These are phyloP conservation scores for Zhuliangozyma blackwelliae DNA, from an alignment of 1,139 yeast species.

Conservation along the genomic window DNA sequence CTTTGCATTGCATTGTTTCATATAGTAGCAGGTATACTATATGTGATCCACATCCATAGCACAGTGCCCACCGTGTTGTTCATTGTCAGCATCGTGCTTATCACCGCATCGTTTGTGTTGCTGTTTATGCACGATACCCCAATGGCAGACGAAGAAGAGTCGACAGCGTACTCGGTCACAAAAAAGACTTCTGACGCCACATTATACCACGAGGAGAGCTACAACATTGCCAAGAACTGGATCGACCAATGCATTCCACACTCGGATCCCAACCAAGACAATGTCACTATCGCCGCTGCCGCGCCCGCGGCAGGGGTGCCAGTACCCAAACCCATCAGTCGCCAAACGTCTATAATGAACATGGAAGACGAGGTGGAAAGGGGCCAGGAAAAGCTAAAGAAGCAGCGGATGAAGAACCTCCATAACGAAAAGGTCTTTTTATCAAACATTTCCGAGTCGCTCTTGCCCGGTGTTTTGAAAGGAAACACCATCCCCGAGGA, in stretches of 20 bases:
- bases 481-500: conserved; percentile 3
- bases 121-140: background rate
- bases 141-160: background rate
- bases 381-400: conserved; percentile 6
- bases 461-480: conserved; percentile 35
- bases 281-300: background rate
- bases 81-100: conserved; percentile 12
- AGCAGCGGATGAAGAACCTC: conserved; percentile 27
- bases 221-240: conserved; percentile 7
- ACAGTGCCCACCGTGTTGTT: conserved; percentile 8
- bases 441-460: conserved; percentile 27
- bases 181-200: conserved; percentile 9
- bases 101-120: conserved; percentile 7
- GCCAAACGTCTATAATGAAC: conserved; percentile 5
- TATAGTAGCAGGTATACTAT: conserved; percentile 16
- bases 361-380: conserved; percentile 4
- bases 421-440: conserved; percentile 30
- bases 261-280: conserved; percentile 1
- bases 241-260: conserved; percentile 1
- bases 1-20: conserved; percentile 12
- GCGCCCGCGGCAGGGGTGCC: background rate
- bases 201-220: conserved; percentile 4
- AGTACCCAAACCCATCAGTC: background rate
- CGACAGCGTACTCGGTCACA: background rate
- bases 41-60: conserved; percentile 1